These are phyloP conservation scores for Jatropha podagrica DNA, from an alignment of 441 rosid species.

Conservation along the genomic window DNA sequence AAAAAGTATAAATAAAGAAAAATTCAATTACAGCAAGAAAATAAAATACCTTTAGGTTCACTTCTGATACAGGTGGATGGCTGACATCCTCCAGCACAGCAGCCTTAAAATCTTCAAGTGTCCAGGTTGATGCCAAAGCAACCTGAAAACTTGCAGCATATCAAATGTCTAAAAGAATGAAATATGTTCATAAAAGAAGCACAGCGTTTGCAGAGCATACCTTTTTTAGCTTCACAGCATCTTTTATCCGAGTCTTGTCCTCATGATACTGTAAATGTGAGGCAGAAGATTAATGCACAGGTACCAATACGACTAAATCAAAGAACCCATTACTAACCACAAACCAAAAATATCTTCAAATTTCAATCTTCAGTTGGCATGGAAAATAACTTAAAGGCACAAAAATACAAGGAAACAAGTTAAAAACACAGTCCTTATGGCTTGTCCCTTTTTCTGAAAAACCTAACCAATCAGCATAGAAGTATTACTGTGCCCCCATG, in stretches of 20 bases:
- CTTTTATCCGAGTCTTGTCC: conserved; percentile 73
- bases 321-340: background rate
- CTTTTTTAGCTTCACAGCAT: conserved; percentile 76
- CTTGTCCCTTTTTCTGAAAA: background rate
- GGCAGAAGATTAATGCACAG: conserved; percentile 11
- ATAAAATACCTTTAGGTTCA: conserved; percentile 64
- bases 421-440: background rate
- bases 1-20: background rate
- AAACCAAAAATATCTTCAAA: background rate
- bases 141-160: conserved; percentile 42
- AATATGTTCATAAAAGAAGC: background rate
- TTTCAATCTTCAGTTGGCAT: background rate
- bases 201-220: conserved; percentile 30
- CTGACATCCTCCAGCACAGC: conserved; percentile 55
- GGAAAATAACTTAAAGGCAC: background rate
- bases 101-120: conserved; percentile 77
- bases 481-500: background rate
- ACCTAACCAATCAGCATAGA: conserved; percentile 1
- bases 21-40: background rate
- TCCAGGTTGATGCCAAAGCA: conserved; percentile 60
- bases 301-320: background rate
- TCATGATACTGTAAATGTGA: conserved; percentile 67
- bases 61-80: conserved; percentile 60
- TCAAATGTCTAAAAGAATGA: conserved; percentile 19
- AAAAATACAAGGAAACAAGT: background rate